Percentiles rank a stretch among this genome's conserved stretches.
Conservation (phyloP, 2,329 filamentous ascomycete genomes). For the Aspergillus pseudoterreus region DNA sequence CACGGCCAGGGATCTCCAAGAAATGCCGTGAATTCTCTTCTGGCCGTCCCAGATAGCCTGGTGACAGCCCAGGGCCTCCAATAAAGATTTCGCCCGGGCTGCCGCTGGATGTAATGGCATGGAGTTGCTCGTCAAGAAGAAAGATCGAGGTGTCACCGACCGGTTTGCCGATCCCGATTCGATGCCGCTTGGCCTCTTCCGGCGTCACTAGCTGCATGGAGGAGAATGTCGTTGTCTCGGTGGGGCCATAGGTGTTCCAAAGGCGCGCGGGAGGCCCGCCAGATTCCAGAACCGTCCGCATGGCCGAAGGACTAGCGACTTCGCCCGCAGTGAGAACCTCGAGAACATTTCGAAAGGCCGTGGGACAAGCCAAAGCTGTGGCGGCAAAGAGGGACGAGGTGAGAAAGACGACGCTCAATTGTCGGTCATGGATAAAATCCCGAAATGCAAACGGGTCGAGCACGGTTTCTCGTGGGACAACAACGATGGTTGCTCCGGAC, state of each 20-base stretch:
- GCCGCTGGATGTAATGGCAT: constrained; percentile 38
- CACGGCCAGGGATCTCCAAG: constrained; percentile 31
- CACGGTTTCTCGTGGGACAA: constrained; percentile 4
- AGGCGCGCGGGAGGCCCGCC: constrained; percentile 7
- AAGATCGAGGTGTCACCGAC: constrained; percentile 7
- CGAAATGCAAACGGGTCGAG: constrained; percentile 10
- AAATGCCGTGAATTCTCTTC: constrained; percentile 67
- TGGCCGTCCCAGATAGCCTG: constrained; percentile 60
- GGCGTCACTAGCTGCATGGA: constrained; percentile 3
- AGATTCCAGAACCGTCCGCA: constrained; percentile 8
- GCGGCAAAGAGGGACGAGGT: constrained; percentile 8
- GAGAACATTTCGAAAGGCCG: constrained; percentile 4
- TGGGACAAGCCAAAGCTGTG: constrained; percentile 6
- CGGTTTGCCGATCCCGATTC: constrained; percentile 9
- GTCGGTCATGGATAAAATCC: constrained; percentile 2
- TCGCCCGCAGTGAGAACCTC: constrained; percentile 11
- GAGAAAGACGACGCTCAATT: constrained; percentile 6
- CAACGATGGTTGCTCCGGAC: constrained; percentile 10
- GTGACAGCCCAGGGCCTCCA: constrained; percentile 69
- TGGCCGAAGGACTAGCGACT: constrained; percentile 4
- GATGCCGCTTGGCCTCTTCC: constrained; percentile 4
- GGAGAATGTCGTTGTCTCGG: constrained; percentile 11
- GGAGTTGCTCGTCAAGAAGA: constrained; percentile 4
- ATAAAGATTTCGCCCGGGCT: constrained; percentile 77
- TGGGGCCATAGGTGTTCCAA: constrained; percentile 16